Evolutionary conservation across 148 eudicot genomes (phyloP).

Genomic region (Fallopia convolvulus): DNA sequence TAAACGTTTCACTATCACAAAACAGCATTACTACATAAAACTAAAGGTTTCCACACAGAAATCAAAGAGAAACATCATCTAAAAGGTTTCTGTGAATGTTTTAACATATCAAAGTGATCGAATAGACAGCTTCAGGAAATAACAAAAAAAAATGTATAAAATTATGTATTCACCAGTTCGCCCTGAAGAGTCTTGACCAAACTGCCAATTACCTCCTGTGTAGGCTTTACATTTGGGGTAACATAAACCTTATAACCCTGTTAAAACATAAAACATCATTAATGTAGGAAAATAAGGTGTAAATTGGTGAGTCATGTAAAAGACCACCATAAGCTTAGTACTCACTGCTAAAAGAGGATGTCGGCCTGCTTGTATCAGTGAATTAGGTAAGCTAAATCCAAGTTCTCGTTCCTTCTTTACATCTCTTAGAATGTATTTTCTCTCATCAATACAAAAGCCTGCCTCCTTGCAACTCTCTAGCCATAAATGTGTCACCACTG

Average conservation of each 20-base stretch:
- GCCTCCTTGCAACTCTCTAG: slow-evolving; percentile 79
- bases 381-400: slow-evolving; percentile 64
- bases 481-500: slow-evolving; percentile 78
- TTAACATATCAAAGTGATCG: neutral
- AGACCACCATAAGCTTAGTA: neutral
- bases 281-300: neutral
- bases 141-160: no score
- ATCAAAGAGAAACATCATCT: neutral
- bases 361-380: slow-evolving; percentile 58
- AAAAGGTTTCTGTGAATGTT: neutral
- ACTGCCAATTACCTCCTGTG: slow-evolving; percentile 43
- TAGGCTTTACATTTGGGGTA: slow-evolving; percentile 63
- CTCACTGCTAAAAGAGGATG: slow-evolving; percentile 68
- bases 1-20: neutral
- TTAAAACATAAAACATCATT: slow-evolving; percentile 2
- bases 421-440: slow-evolving; percentile 73
- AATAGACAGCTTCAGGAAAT: neutral
- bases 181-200: slow-evolving; percentile 75
- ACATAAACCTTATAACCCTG: slow-evolving; percentile 55
- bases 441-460: slow-evolving; percentile 61
- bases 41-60: neutral
- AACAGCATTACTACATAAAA: neutral
- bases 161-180: slow-evolving; percentile 36
- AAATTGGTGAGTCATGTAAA: neutral
- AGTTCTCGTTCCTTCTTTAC: slow-evolving; percentile 74